Conservation (phyloP, 2,329 filamentous ascomycete species). For the Monosporascus cannonballus region DNA sequence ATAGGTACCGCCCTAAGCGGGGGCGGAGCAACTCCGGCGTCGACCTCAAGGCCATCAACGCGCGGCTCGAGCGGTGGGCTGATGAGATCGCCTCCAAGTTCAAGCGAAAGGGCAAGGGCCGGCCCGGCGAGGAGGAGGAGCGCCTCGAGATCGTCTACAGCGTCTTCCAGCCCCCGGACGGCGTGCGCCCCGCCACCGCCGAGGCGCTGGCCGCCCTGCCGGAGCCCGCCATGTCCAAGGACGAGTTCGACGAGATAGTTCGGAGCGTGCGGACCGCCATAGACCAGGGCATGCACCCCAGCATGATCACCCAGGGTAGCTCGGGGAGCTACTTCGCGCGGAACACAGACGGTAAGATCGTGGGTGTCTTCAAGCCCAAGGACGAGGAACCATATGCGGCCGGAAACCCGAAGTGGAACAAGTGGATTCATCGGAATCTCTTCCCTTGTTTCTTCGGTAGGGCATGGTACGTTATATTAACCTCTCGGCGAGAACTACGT, state of each 20-base stretch:
- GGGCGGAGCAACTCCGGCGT: conserved; percentile 73
- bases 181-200: conserved; percentile 71
- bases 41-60: conserved; percentile 97
- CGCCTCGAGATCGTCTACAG: conserved; percentile 94
- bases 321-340: conserved; percentile 97
- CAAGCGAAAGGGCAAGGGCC: conserved; percentile 77
- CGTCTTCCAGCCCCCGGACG: conserved; percentile 90
- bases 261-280: conserved; percentile 89
- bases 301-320: conserved; percentile 94
- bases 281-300: conserved; percentile 83
- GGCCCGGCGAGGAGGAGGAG: conserved; percentile 72
- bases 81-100: conserved; percentile 97
- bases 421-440: conserved; percentile 97
- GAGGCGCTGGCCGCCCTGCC: conserved; percentile 60
- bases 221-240: conserved; percentile 64
- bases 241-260: conserved; percentile 81
- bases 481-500: neutral
- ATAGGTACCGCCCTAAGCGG: conserved; percentile 41
- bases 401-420: conserved; percentile 98
- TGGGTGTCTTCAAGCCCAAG: conserved; percentile 98
- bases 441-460: conserved; percentile 97
- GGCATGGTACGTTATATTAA: conserved; percentile 56
- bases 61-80: conserved; percentile 89
- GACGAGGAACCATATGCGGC: conserved; percentile 98
- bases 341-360: conserved; percentile 85